Conservation (phyloP, 768 basidiomycete genomes). For the Leucosporidium scottii region DNA sequence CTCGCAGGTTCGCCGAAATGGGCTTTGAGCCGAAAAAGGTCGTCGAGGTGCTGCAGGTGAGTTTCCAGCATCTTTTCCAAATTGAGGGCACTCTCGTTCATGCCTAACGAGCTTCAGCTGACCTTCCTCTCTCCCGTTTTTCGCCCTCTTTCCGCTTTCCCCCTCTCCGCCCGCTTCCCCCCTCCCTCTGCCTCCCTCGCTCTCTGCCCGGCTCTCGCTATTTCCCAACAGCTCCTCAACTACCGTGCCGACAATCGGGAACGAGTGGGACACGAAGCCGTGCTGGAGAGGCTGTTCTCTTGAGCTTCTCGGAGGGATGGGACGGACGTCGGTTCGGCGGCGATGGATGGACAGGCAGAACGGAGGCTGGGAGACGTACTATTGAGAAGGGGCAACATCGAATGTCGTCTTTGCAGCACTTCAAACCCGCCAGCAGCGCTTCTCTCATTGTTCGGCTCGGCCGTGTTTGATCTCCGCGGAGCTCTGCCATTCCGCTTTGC, state of each 20-base stretch:
- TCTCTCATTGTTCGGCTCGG: neutral
- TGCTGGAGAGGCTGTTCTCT: slow-evolving; percentile 19
- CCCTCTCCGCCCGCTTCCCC: too few relatives aligned
- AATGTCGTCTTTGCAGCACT: too few relatives aligned
- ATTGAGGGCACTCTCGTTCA: too few relatives aligned
- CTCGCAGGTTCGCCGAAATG: slow-evolving; percentile 51
- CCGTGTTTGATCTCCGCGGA: neutral
- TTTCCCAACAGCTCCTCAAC: slow-evolving; percentile 55
- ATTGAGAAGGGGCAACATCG: neutral
- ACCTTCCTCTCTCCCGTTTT: too few relatives aligned
- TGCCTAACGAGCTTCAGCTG: too few relatives aligned
- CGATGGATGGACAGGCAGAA: neutral
- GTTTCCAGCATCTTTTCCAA: too few relatives aligned
- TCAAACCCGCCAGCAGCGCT: neutral
- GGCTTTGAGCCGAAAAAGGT: slow-evolving; percentile 44
- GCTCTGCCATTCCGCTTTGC: too few relatives aligned
- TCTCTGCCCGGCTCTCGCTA: neutral
- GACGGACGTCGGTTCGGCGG: too few relatives aligned
- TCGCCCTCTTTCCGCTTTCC: too few relatives aligned
- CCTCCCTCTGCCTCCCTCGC: neutral
- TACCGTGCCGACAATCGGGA: slow-evolving; percentile 55
- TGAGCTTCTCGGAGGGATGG: neutral
- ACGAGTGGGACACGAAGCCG: slow-evolving; percentile 22
- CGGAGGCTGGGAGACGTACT: neutral
- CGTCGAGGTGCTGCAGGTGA: slow-evolving; percentile 54